A percentile compares a stretch with the other conserved stretches of the same genome.
Evolutionary conservation across 2,329 filamentous ascomycete genomes (phyloP).

Genomic region (Xylaria sp.): DNA sequence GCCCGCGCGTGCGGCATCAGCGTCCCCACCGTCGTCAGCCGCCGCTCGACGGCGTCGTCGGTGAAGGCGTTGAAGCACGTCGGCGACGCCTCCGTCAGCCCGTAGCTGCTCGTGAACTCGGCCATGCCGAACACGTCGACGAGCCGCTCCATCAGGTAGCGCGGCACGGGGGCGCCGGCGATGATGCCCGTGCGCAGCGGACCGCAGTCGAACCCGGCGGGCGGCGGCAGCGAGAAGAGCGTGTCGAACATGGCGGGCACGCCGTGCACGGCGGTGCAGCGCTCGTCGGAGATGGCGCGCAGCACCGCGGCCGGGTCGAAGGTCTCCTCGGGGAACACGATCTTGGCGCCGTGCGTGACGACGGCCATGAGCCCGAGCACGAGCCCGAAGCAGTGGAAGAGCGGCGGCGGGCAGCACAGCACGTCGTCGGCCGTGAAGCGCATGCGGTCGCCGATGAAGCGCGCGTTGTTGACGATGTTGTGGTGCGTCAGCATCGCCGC

Average conservation of each 20-base stretch:
- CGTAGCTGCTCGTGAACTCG: conserved; percentile 72
- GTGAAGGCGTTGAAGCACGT: conserved; percentile 82
- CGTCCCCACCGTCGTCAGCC: conserved; percentile 73
- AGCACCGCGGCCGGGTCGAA: conserved; percentile 72
- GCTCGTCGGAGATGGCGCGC: conserved; percentile 65
- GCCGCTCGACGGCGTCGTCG: conserved; percentile 67
- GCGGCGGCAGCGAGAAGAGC: conserved; percentile 50
- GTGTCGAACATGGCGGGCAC: conserved; percentile 86
- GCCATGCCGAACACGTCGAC: conserved; percentile 73
- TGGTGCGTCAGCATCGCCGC: conserved; percentile 75
- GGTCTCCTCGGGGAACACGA: conserved; percentile 74
- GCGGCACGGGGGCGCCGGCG: conserved; percentile 75
- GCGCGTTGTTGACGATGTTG: conserved; percentile 66
- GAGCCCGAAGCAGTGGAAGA: conserved; percentile 86
- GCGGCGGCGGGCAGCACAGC: conserved; percentile 78
- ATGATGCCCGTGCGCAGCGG: conserved; percentile 75
- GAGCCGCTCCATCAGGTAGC: conserved; percentile 73
- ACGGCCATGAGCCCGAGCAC: conserved; percentile 74
- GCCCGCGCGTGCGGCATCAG: conserved; percentile 75
- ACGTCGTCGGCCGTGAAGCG: conserved; percentile 66
- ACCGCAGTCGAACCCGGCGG: conserved; percentile 47
- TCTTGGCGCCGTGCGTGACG: conserved; percentile 74
- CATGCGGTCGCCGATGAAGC: conserved; percentile 76
- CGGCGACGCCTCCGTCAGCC: conserved; percentile 77
- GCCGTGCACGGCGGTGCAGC: conserved; percentile 76